Evolutionary conservation across 345 rosid genomes (phyloP).

Genomic region (Hypericum androsaemum): DNA sequence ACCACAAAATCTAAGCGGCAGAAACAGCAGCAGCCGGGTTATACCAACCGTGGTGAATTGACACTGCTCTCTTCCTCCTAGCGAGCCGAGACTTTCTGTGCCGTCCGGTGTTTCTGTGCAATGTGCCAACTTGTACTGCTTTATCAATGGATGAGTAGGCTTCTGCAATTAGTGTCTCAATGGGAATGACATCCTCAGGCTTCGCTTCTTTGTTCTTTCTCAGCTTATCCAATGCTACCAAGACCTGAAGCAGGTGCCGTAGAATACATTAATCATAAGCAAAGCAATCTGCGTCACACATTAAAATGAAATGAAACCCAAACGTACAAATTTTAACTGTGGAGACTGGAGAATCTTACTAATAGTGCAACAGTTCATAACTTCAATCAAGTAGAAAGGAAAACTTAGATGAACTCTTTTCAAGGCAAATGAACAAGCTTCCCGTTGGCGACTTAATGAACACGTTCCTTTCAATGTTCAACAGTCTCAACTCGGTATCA

Average conservation of each 20-base stretch:
- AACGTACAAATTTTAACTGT: too few relatives aligned
- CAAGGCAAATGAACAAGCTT: too few relatives aligned
- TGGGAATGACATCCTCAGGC: constrained; percentile 51
- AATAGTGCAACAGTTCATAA: too few relatives aligned
- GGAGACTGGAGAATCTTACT: too few relatives aligned
- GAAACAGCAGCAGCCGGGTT: constrained; percentile 34
- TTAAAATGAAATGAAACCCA: too few relatives aligned
- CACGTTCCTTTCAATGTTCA: too few relatives aligned
- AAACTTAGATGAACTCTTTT: too few relatives aligned
- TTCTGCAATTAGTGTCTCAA: constrained; percentile 80
- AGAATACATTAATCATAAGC: not conserved
- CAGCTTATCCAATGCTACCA: constrained; percentile 64
- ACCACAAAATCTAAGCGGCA: constrained; percentile 3
- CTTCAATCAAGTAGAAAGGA: too few relatives aligned
- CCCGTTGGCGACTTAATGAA: too few relatives aligned
- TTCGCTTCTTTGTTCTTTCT: constrained; percentile 77
- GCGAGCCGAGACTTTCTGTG: constrained; percentile 87
- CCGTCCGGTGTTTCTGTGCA: constrained; percentile 78
- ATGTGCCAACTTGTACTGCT: constrained; percentile 60
- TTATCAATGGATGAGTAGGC: constrained; percentile 82
- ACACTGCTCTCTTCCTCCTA: constrained; percentile 76
- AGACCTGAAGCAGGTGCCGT: constrained; percentile 35
- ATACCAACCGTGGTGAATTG: constrained; percentile 87
- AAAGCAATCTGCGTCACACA: not conserved
- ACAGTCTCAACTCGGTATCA: too few relatives aligned